Percentiles rank a stretch among this genome's conserved stretches.
These are phyloP conservation scores for Vitellaria paradoxa DNA, from an alignment of 179 eudicot species.

Conservation along the genomic window DNA sequence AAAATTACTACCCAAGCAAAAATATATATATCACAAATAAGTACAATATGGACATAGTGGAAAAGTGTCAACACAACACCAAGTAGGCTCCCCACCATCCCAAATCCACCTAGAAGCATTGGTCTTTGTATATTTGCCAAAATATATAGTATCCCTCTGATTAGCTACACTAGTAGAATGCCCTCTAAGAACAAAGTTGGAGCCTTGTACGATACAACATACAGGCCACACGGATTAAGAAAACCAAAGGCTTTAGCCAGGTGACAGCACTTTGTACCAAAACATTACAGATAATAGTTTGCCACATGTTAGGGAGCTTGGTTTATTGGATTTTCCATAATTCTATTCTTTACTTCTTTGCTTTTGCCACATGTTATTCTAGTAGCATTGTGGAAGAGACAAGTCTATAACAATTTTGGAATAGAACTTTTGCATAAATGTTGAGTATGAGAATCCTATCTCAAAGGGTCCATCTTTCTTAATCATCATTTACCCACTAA, in stretches of 20 bases:
- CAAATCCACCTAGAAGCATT: not conserved
- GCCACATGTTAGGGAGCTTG: not conserved
- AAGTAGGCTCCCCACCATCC: not conserved
- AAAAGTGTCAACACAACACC: not conserved
- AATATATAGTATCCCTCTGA: not conserved
- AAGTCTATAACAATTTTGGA: not conserved
- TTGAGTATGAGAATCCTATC: not conserved
- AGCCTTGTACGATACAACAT: not conserved
- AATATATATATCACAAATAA: not conserved
- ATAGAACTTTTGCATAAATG: no score
- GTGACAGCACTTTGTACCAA: not conserved
- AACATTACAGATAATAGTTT: not conserved
- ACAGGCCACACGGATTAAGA: not conserved
- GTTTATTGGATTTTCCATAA: not conserved
- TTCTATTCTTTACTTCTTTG: not conserved
- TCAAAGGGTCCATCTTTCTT: not conserved
- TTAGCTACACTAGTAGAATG: not conserved
- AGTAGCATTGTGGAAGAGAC: not conserved
- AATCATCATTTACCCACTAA: not conserved
- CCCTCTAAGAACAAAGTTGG: not conserved
- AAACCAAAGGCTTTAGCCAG: not conserved
- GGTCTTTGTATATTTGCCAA: no score
- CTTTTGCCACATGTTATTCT: not conserved
- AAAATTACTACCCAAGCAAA: not conserved
- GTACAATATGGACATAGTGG: not conserved